Evolutionary conservation across 169 alveolate genomes (phyloP).

Genomic region (Plasmodium cynomolgi): DNA sequence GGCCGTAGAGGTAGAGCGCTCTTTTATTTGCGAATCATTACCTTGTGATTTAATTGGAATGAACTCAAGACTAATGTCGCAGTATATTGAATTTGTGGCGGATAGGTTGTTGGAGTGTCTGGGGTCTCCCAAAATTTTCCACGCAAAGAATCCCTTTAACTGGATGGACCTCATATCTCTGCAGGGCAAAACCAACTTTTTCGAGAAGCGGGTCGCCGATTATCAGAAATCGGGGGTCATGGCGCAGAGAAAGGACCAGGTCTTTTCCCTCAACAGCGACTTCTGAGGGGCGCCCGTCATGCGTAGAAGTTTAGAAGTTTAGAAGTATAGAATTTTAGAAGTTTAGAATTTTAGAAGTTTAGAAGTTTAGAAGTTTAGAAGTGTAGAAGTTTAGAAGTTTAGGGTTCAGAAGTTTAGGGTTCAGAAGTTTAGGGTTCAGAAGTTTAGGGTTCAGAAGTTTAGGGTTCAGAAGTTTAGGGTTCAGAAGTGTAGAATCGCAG

Average conservation of each 20-base stretch:
- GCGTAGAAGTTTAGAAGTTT: background rate
- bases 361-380: background rate
- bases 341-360: no score
- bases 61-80: slow-evolving; percentile 96
- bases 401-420: background rate
- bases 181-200: slow-evolving; percentile 99
- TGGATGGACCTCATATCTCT: slow-evolving; percentile 99
- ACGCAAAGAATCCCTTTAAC: slow-evolving; percentile 96
- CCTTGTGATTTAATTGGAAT: slow-evolving; percentile 98
- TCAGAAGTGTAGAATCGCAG: no score
- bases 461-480: background rate
- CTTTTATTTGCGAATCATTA: slow-evolving; percentile 96
- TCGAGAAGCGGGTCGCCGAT: slow-evolving; percentile 98
- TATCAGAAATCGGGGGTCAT: slow-evolving; percentile 98
- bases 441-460: no score
- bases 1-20: slow-evolving; percentile 97
- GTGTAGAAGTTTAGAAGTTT: no score
- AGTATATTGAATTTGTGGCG: slow-evolving; percentile 98
- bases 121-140: slow-evolving; percentile 94
- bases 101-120: slow-evolving; percentile 96
- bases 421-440: no score
- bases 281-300: slow-evolving; percentile 23
- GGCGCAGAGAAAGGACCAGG: slow-evolving; percentile 86
- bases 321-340: no score
- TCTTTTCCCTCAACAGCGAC: slow-evolving; percentile 80